Percentiles rank a stretch among this genome's conserved stretches.
Conservation (phyloP, 352 stramenopile species). For the Pythium phragmiticola region DNA sequence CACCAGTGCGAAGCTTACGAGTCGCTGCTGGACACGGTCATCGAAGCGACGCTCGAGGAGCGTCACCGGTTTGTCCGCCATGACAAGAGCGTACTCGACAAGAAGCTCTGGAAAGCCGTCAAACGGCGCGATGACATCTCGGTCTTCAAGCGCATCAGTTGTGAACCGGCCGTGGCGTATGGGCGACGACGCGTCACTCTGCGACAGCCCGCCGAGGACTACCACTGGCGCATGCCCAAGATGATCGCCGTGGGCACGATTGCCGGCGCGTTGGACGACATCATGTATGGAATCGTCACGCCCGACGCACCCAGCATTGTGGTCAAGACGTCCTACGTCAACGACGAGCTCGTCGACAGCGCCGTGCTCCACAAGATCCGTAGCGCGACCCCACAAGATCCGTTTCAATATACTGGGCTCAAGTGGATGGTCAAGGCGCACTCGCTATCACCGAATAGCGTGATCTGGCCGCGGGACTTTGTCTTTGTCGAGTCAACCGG, state of each 20-base stretch:
- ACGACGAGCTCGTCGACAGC: constrained; percentile 49
- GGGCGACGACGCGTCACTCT: no score
- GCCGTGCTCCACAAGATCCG: constrained; percentile 48
- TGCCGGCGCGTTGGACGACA: constrained; percentile 27
- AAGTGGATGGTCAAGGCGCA: constrained; percentile 29
- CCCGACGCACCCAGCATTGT: constrained; percentile 29
- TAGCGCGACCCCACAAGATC: constrained; percentile 29
- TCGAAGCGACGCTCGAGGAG: constrained; percentile 27
- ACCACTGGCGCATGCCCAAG: constrained; percentile 25
- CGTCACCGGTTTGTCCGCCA: constrained; percentile 26
- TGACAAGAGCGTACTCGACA: constrained; percentile 27
- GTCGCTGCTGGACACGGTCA: constrained; percentile 3
- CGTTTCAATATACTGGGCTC: constrained; percentile 28
- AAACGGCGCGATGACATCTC: constrained; percentile 33
- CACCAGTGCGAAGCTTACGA: constrained; percentile 21
- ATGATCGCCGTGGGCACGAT: constrained; percentile 28
- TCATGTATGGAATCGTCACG: constrained; percentile 43
- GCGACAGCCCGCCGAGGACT: not conserved
- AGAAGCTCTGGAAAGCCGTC: constrained; percentile 34
- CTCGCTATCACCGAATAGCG: constrained; percentile 3
- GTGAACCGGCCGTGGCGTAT: not conserved
- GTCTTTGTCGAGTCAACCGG: constrained; percentile 25
- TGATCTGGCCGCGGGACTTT: constrained; percentile 27
- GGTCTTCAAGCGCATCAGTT: constrained; percentile 23
- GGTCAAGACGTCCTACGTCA: constrained; percentile 39